Percentiles rank a stretch among this genome's conserved stretches.
phyloP scores from a whole-genome alignment of 2,329 filamentous ascomycete genomes.

The Pyricularia grisea region DNA sequence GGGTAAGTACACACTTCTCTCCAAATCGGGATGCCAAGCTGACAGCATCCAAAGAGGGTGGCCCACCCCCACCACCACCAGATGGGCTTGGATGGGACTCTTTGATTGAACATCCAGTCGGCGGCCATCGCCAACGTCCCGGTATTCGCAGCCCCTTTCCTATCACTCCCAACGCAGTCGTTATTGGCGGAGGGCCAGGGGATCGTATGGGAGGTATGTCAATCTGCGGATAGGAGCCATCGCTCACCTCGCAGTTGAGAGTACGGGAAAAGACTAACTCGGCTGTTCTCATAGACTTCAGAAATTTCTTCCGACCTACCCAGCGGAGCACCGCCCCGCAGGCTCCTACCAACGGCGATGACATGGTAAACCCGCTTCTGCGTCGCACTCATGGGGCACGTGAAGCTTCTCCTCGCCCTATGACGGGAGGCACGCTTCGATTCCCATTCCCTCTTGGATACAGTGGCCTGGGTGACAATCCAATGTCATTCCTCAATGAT shows the following conservation, averaged over 20 bases:
- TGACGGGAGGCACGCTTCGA: not conserved
- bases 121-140: conserved; percentile 44
- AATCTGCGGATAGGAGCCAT: conserved; percentile 3
- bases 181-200: conserved; percentile 45
- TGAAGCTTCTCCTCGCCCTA: conserved; percentile 38
- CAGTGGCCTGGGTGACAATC: conserved; percentile 37
- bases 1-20: conserved; percentile 29
- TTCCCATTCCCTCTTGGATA: conserved; percentile 31
- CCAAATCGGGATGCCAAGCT: not conserved
- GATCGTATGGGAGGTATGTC: conserved; percentile 42
- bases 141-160: conserved; percentile 51
- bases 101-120: conserved; percentile 39
- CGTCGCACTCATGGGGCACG: conserved; percentile 45
- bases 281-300: conserved; percentile 28
- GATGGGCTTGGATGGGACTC: conserved; percentile 47
- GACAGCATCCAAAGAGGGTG: not conserved
- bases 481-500: conserved; percentile 48
- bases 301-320: conserved; percentile 36
- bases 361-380: conserved; percentile 80
- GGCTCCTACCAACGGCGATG: conserved; percentile 54
- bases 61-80: not conserved
- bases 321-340: conserved; percentile 39
- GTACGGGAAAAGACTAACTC: not conserved
- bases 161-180: conserved; percentile 24
- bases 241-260: not conserved